Conservation (phyloP, 495 filamentous ascomycete genomes). For the Choiromyces venosus region DNA sequence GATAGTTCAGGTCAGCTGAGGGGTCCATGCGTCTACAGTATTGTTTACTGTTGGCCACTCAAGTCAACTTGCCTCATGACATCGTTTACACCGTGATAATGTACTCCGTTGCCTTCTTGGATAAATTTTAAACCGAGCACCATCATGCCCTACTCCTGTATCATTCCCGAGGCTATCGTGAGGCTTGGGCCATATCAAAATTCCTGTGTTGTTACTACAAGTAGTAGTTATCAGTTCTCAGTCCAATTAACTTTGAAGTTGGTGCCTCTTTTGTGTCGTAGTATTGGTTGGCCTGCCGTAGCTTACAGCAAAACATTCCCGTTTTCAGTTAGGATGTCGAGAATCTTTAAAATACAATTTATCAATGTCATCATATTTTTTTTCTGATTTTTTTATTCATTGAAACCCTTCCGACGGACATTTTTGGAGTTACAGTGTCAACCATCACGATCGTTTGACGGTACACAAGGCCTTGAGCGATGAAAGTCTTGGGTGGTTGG, state of each 20-base stretch:
- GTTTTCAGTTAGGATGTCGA: background rate
- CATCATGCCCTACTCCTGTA: background rate
- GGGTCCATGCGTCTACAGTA: background rate
- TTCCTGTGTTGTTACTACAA: background rate
- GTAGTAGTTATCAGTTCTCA: background rate
- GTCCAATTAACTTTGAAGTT: background rate
- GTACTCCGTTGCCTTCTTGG: background rate
- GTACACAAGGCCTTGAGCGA: background rate
- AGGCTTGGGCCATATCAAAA: background rate
- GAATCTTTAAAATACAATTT: background rate
- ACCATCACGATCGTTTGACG: too few relatives aligned
- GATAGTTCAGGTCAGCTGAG: background rate
- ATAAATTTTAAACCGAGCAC: background rate
- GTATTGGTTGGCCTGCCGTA: background rate
- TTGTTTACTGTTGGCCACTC: background rate
- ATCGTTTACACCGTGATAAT: background rate
- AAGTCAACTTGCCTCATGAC: background rate
- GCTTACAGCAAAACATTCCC: background rate
- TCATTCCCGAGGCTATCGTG: background rate
- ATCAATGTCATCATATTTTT: background rate
- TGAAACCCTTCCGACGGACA: too few relatives aligned
- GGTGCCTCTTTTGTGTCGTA: too few relatives aligned
- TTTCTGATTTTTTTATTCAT: background rate
- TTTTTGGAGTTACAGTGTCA: too few relatives aligned
- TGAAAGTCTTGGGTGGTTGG: background rate